Evolutionary conservation across 768 basidiomycete species (phyloP).

Genomic region (Leccinum disarticulatum): DNA sequence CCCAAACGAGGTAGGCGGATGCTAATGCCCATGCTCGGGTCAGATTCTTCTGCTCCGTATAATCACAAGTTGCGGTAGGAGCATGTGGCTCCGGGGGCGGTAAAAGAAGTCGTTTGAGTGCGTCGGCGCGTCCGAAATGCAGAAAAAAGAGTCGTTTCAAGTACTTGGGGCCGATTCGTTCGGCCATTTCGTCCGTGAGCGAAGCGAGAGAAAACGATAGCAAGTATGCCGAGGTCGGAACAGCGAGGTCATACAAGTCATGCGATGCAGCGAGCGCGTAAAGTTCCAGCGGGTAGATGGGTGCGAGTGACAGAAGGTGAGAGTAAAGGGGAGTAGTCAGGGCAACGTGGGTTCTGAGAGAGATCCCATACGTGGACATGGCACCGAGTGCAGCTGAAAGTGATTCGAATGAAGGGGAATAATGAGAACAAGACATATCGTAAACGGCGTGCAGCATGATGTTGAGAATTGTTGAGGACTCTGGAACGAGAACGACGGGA

Average conservation of each 20-base stretch:
- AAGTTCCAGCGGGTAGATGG: conserved; percentile 65
- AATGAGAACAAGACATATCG: conserved; percentile 70
- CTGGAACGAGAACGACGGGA: conserved; percentile 57
- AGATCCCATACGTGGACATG: conserved; percentile 60
- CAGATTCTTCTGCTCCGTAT: conserved; percentile 73
- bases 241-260: conserved; percentile 72
- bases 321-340: conserved; percentile 57
- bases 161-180: conserved; percentile 71
- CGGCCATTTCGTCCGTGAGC: conserved; percentile 69
- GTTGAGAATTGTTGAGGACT: conserved; percentile 64
- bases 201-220: conserved; percentile 67
- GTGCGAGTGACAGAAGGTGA: conserved; percentile 65
- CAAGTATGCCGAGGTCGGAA: conserved; percentile 71
- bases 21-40: conserved; percentile 83
- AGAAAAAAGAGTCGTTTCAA: conserved; percentile 81
- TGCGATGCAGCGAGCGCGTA: conserved; percentile 69
- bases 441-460: conserved; percentile 73
- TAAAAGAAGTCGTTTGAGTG: conserved; percentile 74
- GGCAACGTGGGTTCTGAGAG: conserved; percentile 44
- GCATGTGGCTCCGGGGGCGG: conserved; percentile 75
- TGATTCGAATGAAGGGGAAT: conserved; percentile 63
- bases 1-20: conserved; percentile 82
- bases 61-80: conserved; percentile 68
- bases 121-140: conserved; percentile 80
- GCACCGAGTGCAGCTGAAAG: conserved; percentile 56